Percentiles rank a stretch among this genome's conserved stretches.
phyloP scores from a whole-genome alignment of 2,329 filamentous ascomycete genomes.

The Annulohypoxylon truncatum region DNA sequence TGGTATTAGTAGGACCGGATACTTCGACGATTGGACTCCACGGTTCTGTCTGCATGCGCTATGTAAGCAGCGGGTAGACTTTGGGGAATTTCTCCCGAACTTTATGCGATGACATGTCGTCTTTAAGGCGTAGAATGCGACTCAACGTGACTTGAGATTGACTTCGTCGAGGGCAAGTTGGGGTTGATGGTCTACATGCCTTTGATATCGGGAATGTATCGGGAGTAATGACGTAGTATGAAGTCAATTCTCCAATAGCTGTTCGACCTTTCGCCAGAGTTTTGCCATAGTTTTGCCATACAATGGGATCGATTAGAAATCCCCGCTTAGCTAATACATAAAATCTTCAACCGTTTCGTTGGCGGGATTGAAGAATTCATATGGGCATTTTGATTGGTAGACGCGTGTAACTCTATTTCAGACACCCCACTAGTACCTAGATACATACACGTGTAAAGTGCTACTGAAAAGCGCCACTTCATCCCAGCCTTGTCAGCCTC shows the following conservation, averaged over 20 bases:
- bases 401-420: slow-evolving; percentile 1
- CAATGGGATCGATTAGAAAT: slow-evolving; percentile 12
- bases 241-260: not conserved
- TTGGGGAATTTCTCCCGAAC: not conserved
- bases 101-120: slow-evolving; percentile 16
- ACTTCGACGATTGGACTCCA: not conserved
- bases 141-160: not conserved
- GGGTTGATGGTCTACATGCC: not conserved
- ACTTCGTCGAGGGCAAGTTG: not conserved
- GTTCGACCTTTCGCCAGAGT: not conserved
- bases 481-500: slow-evolving; percentile 22
- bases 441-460: slow-evolving; percentile 20
- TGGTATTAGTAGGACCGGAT: not conserved
- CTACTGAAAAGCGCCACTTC: slow-evolving; percentile 14
- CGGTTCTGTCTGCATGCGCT: not conserved
- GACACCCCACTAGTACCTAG: slow-evolving; percentile 5
- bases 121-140: not conserved
- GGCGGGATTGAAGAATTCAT: not conserved
- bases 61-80: not conserved
- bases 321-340: slow-evolving; percentile 12
- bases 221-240: slow-evolving; percentile 4
- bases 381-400: slow-evolving; percentile 1
- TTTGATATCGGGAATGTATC: not conserved
- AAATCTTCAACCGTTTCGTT: not conserved
- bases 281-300: not conserved